A percentile compares a stretch with the other conserved stretches of the same genome.
Evolutionary conservation across 345 rosid genomes (phyloP).

Genomic region (Isatis tinctoria): DNA sequence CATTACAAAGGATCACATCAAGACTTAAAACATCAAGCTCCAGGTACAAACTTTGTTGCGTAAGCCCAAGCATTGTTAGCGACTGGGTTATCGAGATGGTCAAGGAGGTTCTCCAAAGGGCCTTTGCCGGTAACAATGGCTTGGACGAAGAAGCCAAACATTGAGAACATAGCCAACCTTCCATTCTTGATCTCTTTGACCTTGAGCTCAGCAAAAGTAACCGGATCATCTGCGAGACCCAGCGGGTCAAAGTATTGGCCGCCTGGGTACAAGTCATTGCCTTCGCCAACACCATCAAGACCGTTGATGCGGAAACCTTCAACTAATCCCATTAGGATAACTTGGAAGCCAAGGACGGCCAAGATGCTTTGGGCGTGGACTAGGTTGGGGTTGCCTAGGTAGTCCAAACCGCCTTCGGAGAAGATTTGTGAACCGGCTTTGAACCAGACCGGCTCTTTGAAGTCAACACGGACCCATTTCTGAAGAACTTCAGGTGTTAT

Average conservation of each 20-base stretch:
- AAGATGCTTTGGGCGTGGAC: constrained; percentile 98
- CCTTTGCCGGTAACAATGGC: constrained; percentile 96
- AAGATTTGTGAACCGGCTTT: constrained; percentile 97
- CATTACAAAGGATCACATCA: constrained; percentile 13
- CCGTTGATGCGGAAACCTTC: constrained; percentile 97
- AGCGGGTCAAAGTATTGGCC: constrained; percentile 90
- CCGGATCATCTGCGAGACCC: constrained; percentile 87
- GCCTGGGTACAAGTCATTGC: constrained; percentile 88
- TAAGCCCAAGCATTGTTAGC: constrained; percentile 98
- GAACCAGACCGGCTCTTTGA: constrained; percentile 99
- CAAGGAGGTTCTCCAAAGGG: constrained; percentile 86
- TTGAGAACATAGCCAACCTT: constrained; percentile 92
- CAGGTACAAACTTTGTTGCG: constrained; percentile 90
- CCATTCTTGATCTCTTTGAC: constrained; percentile 98
- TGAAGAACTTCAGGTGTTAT: constrained; percentile 84
- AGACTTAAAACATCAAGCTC: constrained; percentile 42
- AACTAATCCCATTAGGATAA: constrained; percentile 82
- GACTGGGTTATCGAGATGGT: constrained; percentile 88
- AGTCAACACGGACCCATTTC: constrained; percentile 77
- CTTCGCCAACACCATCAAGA: constrained; percentile 87
- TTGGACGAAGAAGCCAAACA: constrained; percentile 98
- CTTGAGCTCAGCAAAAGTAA: constrained; percentile 85
- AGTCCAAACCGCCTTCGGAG: constrained; percentile 97
- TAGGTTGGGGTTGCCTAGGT: constrained; percentile 95
- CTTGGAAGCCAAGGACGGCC: constrained; percentile 88